Conservation (phyloP, 208 protist genomes). For the Zelonia costaricensis region DNA sequence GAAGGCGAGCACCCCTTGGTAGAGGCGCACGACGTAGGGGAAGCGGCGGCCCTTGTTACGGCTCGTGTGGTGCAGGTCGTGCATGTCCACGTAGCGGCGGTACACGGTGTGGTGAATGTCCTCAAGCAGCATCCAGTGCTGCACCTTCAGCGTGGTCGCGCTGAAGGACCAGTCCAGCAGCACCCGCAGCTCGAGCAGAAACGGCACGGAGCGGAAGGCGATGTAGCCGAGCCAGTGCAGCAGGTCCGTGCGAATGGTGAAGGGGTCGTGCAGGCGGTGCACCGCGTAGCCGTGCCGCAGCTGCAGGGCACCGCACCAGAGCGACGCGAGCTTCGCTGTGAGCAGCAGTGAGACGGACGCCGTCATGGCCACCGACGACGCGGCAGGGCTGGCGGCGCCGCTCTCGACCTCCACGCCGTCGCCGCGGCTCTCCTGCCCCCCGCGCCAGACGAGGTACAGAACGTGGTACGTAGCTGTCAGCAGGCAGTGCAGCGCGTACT, state of each 20-base stretch:
- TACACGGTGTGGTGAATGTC: constrained; percentile 71
- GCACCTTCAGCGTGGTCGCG: constrained; percentile 61
- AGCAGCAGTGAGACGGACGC: constrained; percentile 33
- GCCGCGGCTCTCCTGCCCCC: constrained; percentile 3
- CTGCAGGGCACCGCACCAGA: constrained; percentile 50
- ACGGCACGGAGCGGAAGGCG: constrained; percentile 59
- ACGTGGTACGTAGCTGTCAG: constrained; percentile 33
- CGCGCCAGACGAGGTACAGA: constrained; percentile 42
- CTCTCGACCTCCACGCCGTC: background rate
- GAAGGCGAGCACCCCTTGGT: constrained; percentile 63
- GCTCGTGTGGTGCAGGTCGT: constrained; percentile 51
- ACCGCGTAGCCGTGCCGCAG: constrained; percentile 53
- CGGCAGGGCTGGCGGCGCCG: constrained; percentile 8
- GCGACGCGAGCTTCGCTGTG: constrained; percentile 41
- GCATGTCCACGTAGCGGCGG: constrained; percentile 66
- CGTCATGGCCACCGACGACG: constrained; percentile 6
- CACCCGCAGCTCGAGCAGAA: constrained; percentile 73
- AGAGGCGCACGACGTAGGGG: constrained; percentile 46
- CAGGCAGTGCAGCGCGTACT: constrained; percentile 39
- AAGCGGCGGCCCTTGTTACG: constrained; percentile 38
- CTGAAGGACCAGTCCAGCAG: constrained; percentile 82
- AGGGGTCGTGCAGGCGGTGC: constrained; percentile 53
- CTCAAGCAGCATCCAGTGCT: constrained; percentile 83
- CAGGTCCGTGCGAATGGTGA: constrained; percentile 46
- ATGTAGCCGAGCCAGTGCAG: constrained; percentile 57